These are phyloP conservation scores for Pholiota conissans DNA, from an alignment of 768 basidiomycete genomes.

Conservation along the genomic window DNA sequence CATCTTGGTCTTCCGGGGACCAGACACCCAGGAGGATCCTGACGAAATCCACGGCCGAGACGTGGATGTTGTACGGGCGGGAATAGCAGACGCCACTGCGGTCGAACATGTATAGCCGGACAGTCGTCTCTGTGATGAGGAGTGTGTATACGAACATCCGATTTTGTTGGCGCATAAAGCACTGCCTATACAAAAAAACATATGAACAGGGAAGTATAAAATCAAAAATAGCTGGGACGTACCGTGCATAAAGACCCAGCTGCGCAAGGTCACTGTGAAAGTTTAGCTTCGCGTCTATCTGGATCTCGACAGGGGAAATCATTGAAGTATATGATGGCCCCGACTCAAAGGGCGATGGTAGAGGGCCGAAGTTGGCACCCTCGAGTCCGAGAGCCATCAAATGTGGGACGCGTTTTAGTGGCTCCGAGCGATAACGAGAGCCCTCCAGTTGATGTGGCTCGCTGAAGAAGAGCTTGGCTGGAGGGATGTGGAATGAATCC, in stretches of 20 bases:
- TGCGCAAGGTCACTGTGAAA: neutral
- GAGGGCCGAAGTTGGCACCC: neutral
- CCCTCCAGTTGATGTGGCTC: no score
- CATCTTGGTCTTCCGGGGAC: conserved; percentile 12
- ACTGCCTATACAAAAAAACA: conserved; percentile 9
- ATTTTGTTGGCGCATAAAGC: conserved; percentile 20
- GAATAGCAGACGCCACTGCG: conserved; percentile 16
- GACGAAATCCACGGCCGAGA: conserved; percentile 14
- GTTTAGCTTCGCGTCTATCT: neutral
- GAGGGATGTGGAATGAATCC: neutral
- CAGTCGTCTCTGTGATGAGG: conserved; percentile 11
- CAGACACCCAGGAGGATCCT: conserved; percentile 20
- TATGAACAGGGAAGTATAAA: neutral
- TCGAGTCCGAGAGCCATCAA: neutral
- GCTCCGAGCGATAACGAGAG: no score
- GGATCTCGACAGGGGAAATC: neutral
- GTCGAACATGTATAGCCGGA: conserved; percentile 20
- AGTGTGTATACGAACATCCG: conserved; percentile 19
- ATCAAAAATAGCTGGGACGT: neutral
- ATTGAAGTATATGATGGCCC: neutral
- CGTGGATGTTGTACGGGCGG: conserved; percentile 17
- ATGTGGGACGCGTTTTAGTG: neutral
- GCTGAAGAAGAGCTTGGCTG: no score
- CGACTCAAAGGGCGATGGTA: neutral
- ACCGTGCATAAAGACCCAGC: neutral